phyloP scores from a whole-genome alignment of 2,329 filamentous ascomycete species.

The Calonectria pseudoturangicola region DNA sequence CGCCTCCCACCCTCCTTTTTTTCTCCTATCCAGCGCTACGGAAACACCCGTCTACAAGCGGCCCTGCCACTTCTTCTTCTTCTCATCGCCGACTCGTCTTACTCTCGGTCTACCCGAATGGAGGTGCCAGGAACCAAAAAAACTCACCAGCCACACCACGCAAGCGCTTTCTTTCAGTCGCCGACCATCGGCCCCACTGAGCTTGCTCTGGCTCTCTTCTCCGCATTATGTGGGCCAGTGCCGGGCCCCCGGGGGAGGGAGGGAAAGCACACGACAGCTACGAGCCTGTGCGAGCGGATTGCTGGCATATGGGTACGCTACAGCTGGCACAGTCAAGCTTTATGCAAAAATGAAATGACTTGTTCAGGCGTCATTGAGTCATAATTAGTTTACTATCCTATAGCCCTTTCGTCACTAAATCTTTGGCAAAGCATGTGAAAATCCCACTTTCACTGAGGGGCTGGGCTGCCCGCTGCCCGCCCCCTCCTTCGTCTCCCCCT shows the following conservation, averaged over 20 bases:
- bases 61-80: not conserved
- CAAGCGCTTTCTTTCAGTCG: not conserved
- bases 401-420: slow-evolving; percentile 24
- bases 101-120: slow-evolving; percentile 5
- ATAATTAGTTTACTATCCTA: slow-evolving; percentile 27
- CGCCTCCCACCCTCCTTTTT: not conserved
- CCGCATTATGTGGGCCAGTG: slow-evolving; percentile 41
- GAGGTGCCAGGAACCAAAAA: not conserved
- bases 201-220: slow-evolving; percentile 17
- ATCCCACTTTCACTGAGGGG: not conserved
- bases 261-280: slow-evolving; percentile 39
- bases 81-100: too few species aligned
- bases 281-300: slow-evolving; percentile 27
- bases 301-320: slow-evolving; percentile 3
- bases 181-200: slow-evolving; percentile 25
- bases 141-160: not conserved
- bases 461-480: not conserved
- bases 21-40: not conserved
- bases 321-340: slow-evolving; percentile 17
- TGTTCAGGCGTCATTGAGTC: slow-evolving; percentile 13
- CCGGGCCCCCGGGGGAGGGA: not conserved
- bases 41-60: slow-evolving; percentile 15
- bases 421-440: slow-evolving; percentile 20
- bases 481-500: not conserved
- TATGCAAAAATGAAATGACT: slow-evolving; percentile 32